These are phyloP conservation scores for Ceratobasidium sp. DNA, from an alignment of 1,284 basidiomycete genomes.

Conservation along the genomic window DNA sequence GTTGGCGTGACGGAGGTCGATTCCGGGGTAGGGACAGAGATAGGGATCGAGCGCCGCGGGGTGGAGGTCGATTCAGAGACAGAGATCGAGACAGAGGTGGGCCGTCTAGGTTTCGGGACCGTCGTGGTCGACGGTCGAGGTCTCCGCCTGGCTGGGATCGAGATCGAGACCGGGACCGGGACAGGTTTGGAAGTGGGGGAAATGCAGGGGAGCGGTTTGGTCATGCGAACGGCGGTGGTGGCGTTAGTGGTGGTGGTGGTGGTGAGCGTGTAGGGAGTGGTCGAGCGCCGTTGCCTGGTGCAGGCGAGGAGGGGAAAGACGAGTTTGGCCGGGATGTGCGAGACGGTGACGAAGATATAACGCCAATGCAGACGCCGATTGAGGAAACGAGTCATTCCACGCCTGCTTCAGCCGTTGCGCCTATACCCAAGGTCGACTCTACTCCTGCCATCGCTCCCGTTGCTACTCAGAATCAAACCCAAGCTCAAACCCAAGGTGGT, in stretches of 20 bases:
- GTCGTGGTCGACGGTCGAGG: conserved; percentile 14
- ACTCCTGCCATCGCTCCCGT: too few species aligned
- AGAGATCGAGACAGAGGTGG: background rate
- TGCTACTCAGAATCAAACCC: too few species aligned
- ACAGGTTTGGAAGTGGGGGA: too few species aligned
- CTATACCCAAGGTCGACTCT: background rate
- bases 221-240: too few species aligned
- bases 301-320: conserved; percentile 33
- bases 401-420: background rate
- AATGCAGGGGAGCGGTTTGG: too few species aligned
- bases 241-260: background rate
- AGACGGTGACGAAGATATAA: background rate
- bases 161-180: background rate
- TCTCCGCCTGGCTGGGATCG: conserved; percentile 14
- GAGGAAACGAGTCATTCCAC: background rate
- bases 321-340: conserved; percentile 41
- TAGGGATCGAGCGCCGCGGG: background rate
- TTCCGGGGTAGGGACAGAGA: conserved; percentile 8
- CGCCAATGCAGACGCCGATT: too few species aligned
- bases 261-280: conserved; percentile 22
- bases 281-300: conserved; percentile 32
- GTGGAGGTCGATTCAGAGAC: too few species aligned
- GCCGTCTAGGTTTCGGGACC: conserved; percentile 13
- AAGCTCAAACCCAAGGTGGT: conserved; percentile 7
- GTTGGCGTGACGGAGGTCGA: conserved; percentile 6